Evolutionary conservation across 345 rosid genomes (phyloP), one percentile per base, ranked within the genome.

Genomic region (Clausena lansium): DNA sequence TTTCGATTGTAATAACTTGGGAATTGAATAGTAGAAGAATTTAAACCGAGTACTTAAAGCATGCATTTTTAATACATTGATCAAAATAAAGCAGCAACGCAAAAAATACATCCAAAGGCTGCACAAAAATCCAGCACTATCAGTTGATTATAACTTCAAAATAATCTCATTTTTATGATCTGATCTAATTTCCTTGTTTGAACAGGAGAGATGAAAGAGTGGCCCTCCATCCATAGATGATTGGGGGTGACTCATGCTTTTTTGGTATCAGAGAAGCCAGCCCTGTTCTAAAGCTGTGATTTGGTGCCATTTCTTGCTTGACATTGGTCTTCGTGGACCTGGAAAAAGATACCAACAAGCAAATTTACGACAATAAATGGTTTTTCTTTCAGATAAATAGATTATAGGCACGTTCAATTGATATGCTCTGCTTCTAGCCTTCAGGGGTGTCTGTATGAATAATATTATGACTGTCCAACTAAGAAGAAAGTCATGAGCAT

Each of bases 161-260:
- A n/a, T 14, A 13, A 41, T 62, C 32, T 13, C 11, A 13, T n/a
- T 41, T 32, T 25, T 15, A 8, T 39, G 50, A 14, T 25, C 22
- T 36, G 64, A 36, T 33, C 78, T 90, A 89, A 52, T 83, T 87
- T 71, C 88, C 87, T 61, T 80, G 89, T 80, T 91, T 93, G 84
- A 85, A 92, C 22, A 93, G 86, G 82, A 93, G 78, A 57, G 97
- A 93, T 68, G 98, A 88, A 65, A 95, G 81, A 79, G 88, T 83
- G 4, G 80, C 80, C 64, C 94, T 87, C 98, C 94, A 88, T 70
- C 99, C 97, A 70, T 76, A 89, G 17, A 90, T 54, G 67, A 81
- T 75, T 15, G 96, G 68, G n/a, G 90, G 70, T 45, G 92, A 88
- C 54, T 83, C 86, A 35, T 86, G 92, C 86, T 83, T 91, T 73